phyloP scores from a whole-genome alignment of 2,329 filamentous ascomycete species.

The Talaromyces albobiverticillius region DNA sequence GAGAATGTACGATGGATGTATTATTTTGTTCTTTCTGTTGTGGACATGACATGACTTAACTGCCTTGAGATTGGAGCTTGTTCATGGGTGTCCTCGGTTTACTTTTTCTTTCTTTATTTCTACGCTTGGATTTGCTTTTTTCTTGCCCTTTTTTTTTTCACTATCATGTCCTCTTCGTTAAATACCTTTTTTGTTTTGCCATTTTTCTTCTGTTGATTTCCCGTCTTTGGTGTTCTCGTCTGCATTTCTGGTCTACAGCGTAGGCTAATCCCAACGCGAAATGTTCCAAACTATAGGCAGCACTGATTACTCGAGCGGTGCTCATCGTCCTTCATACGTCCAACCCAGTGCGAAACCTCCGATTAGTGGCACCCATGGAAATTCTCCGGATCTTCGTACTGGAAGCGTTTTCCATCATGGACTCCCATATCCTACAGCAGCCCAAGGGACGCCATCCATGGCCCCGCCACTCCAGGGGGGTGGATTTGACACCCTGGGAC shows the following conservation, averaged over 20 bases:
- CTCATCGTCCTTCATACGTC: conserved; percentile 62
- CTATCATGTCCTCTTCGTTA: not conserved
- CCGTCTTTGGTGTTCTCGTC: conserved; percentile 15
- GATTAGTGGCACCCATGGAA: conserved; percentile 40
- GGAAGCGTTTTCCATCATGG: conserved; percentile 73
- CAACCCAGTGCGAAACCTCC: conserved; percentile 45
- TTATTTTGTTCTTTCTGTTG: conserved; percentile 6
- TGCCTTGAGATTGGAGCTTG: conserved; percentile 25
- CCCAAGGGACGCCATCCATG: conserved; percentile 59
- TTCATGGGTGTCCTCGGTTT: conserved; percentile 11
- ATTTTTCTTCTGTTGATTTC: conserved; percentile 19
- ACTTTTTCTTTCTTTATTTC: conserved; percentile 18
- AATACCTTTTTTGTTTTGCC: conserved; percentile 1
- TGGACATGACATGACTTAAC: too few relatives aligned
- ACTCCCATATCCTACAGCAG: conserved; percentile 57
- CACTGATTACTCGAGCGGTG: conserved; percentile 45
- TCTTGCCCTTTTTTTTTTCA: too few relatives aligned
- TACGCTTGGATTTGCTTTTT: not conserved
- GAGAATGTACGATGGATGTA: conserved; percentile 11
- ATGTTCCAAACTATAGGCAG: conserved; percentile 31
- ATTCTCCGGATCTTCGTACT: conserved; percentile 65
- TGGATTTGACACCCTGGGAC: conserved; percentile 45
- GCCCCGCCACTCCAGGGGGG: conserved; percentile 60
- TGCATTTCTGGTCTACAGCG: conserved; percentile 28
- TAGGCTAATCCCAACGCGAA: conserved; percentile 40